Evolutionary conservation across 2,329 filamentous ascomycete species (phyloP), one percentile per base, ranked within the genome.

Genomic region (Talaromyces piceae): DNA sequence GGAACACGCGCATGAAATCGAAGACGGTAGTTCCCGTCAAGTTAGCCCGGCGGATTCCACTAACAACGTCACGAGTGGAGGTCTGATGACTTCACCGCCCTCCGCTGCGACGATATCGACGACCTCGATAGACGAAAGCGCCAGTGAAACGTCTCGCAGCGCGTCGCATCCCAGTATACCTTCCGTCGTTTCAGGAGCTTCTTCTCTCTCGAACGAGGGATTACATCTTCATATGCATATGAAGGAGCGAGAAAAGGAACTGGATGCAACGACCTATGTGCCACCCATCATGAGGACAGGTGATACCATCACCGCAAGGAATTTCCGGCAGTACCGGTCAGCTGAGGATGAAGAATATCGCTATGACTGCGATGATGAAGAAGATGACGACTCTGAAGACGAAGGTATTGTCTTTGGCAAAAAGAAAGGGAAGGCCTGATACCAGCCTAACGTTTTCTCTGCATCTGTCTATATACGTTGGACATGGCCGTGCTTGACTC

Each of bases 91-190:
- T 4, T 72, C 69, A 3, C 67, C 66, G 22, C 70, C 70, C 2
- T 73, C 70, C n/a, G 70, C 71, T 28, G 67, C 67, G 27, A 74
- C 72, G 11, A 71, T 74, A 16, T 73, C 72, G 11, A 74, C 72
- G 5, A 72, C 71, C 1, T 71, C 71, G n/a, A 66, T 68, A 28
- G 72, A 71, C 49, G 71, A 73, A 49, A 44, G 20, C 41, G 47
- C 66, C 28, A 74, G 72, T 45, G 72, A 71, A 47, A 73, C 74
- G 59, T 74, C 72, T 25, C 71, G 73, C 47, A 73, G 69, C 57
- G 69, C 70, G 37, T 75, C 73, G 7, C 71, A 74, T 54, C 72
- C 71, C 4, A 74, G 72, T 56, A 73, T 75, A 28, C 71, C 71
- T 3, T 71, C 72, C 9, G 70, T 73, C 13, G 57, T 71, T 13